Percentiles rank a stretch among this genome's conserved stretches.
phyloP scores from a whole-genome alignment of 2,329 filamentous ascomycete genomes.

The Ophiocordyceps camponoti-leonardi region DNA sequence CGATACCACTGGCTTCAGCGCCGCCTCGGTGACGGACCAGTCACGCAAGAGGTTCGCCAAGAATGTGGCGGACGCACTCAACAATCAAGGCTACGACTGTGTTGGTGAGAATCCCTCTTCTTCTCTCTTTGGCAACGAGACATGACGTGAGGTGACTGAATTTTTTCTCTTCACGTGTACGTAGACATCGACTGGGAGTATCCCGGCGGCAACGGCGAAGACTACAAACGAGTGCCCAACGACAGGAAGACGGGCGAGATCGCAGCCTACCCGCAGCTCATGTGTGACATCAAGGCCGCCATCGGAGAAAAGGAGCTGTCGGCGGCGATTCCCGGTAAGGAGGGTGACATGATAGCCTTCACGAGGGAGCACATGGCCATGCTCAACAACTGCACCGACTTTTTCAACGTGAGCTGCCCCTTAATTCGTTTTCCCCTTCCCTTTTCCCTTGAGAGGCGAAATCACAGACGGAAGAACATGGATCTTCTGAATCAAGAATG shows the following conservation, averaged over 20 bases:
- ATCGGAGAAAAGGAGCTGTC: slow-evolving; percentile 47
- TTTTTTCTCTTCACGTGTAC: neutral
- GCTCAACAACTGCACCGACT: slow-evolving; percentile 44
- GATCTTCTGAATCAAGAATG: too few relatives aligned
- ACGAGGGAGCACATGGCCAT: slow-evolving; percentile 34
- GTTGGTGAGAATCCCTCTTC: slow-evolving; percentile 22
- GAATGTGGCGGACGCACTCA: slow-evolving; percentile 37
- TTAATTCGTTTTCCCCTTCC: too few relatives aligned
- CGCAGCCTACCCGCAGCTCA: slow-evolving; percentile 40
- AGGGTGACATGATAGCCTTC: slow-evolving; percentile 52
- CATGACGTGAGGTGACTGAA: neutral
- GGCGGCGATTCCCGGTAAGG: slow-evolving; percentile 46
- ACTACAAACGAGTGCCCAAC: slow-evolving; percentile 49
- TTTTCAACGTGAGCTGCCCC: slow-evolving; percentile 31
- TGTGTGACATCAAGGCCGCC: slow-evolving; percentile 37
- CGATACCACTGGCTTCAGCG: slow-evolving; percentile 37
- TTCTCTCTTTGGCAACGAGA: too few relatives aligned
- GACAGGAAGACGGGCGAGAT: slow-evolving; percentile 40
- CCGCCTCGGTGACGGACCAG: slow-evolving; percentile 26
- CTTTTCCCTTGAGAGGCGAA: too few relatives aligned
- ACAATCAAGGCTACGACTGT: slow-evolving; percentile 40
- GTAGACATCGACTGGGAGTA: slow-evolving; percentile 52
- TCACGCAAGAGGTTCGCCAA: slow-evolving; percentile 34
- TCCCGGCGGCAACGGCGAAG: slow-evolving; percentile 45
- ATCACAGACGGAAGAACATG: too few relatives aligned